Percentiles rank a stretch among this genome's conserved stretches.
Conservation (phyloP, 2,329 filamentous ascomycete species). For the Nothopassalora personata region DNA sequence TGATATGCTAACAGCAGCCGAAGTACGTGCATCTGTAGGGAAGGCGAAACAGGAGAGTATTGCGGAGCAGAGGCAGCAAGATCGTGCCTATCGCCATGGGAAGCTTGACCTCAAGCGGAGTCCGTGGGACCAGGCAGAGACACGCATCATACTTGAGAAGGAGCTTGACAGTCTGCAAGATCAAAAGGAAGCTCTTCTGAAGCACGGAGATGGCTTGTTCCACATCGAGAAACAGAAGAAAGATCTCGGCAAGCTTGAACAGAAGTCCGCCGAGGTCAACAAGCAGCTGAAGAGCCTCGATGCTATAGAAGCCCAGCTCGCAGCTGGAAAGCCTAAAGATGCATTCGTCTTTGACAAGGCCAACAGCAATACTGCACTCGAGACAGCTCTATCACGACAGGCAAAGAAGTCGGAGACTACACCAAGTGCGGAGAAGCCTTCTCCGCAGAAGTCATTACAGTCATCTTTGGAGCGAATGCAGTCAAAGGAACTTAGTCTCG, state of each 20-base stretch:
- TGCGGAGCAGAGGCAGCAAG: background rate
- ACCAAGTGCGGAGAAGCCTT: background rate
- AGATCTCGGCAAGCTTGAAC: slow-evolving; percentile 21
- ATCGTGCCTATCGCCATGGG: slow-evolving; percentile 11
- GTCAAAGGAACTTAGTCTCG: slow-evolving; percentile 11
- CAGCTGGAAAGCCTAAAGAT: background rate
- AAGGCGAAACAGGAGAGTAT: slow-evolving; percentile 21
- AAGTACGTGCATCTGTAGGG: slow-evolving; percentile 42
- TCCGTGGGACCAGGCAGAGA: slow-evolving; percentile 23
- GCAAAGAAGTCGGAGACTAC: background rate
- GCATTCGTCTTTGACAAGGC: background rate
- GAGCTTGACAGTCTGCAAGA: slow-evolving; percentile 12
- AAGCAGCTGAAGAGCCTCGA: slow-evolving; percentile 5
- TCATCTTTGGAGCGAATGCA: slow-evolving; percentile 29
- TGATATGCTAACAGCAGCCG: slow-evolving; percentile 38
- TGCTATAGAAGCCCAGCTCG: background rate
- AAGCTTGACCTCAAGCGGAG: slow-evolving; percentile 17
- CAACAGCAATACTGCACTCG: background rate
- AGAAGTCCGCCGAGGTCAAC: background rate
- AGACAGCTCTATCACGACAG: background rate
- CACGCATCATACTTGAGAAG: slow-evolving; percentile 16
- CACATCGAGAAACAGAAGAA: slow-evolving; percentile 27
- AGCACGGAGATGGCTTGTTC: slow-evolving; percentile 14
- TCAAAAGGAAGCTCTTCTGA: slow-evolving; percentile 14
- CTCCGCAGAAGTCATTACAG: slow-evolving; percentile 13